Evolutionary conservation across 257 asterid species (phyloP).

Genomic region (Fraxinus excelsior): DNA sequence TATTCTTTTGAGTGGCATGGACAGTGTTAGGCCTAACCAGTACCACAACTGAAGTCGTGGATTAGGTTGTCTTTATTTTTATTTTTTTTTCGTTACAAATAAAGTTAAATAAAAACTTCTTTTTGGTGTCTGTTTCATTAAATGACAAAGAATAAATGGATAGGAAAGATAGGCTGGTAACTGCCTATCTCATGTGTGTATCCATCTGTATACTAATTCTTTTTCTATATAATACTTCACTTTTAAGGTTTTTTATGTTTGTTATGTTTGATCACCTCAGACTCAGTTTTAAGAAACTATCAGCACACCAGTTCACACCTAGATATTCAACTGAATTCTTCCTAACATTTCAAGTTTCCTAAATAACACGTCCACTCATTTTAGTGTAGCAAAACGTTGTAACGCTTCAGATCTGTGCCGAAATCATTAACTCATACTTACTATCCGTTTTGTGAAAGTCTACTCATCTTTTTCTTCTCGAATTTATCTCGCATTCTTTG

Average conservation of each 20-base stretch:
- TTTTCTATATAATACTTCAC: slow-evolving; percentile 3
- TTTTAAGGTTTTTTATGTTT: slow-evolving; percentile 15
- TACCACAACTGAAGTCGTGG: slow-evolving; percentile 60
- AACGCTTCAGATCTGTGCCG: no score
- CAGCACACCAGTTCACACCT: slow-evolving; percentile 45
- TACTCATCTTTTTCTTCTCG: no score
- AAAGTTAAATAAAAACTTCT: slow-evolving; percentile 11
- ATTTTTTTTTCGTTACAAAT: slow-evolving; percentile 13
- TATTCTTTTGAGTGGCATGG: slow-evolving; percentile 29
- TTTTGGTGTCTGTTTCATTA: slow-evolving; percentile 40
- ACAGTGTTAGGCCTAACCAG: slow-evolving; percentile 45
- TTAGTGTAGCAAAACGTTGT: no score
- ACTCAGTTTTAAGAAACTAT: slow-evolving; percentile 32
- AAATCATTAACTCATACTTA: no score
- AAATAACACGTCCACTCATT: slow-evolving; percentile 29
- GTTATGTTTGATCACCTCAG: slow-evolving; percentile 2
- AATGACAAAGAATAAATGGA: slow-evolving; percentile 62
- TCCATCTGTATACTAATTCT: slow-evolving; percentile 21
- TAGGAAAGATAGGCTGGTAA: slow-evolving; percentile 62
- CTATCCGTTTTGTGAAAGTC: no score
- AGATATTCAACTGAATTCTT: slow-evolving; percentile 32
- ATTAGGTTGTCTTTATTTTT: slow-evolving; percentile 50
- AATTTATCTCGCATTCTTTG: no score
- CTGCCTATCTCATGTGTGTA: slow-evolving; percentile 47
- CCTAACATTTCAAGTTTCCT: slow-evolving; percentile 38